Conservation (phyloP, 2,329 filamentous ascomycete species). For the Fusarium verticillioides region DNA sequence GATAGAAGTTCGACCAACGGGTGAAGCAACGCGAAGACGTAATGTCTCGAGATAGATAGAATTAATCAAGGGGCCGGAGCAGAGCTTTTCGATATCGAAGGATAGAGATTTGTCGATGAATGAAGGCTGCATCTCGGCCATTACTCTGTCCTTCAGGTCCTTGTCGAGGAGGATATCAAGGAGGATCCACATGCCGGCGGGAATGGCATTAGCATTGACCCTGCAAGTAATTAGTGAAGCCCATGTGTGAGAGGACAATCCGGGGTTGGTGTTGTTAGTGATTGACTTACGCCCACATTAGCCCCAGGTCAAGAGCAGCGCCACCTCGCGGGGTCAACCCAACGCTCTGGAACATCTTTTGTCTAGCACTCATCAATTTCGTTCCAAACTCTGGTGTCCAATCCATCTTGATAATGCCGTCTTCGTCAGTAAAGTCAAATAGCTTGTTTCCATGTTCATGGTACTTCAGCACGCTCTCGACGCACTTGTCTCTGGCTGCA, state of each 20-base stretch:
- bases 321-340: conserved; percentile 22
- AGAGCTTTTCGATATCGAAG: conserved; percentile 36
- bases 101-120: conserved; percentile 12
- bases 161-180: conserved; percentile 25
- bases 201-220: conserved; percentile 37
- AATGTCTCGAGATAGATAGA: conserved; percentile 52
- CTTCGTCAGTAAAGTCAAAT: conserved; percentile 11
- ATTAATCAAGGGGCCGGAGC: conserved; percentile 45
- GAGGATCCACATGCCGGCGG: conserved; percentile 38
- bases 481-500: conserved; percentile 20
- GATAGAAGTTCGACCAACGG: conserved; percentile 35
- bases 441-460: conserved; percentile 15
- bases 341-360: conserved; percentile 23
- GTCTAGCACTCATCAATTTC: conserved; percentile 43
- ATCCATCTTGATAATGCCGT: conserved; percentile 7
- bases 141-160: conserved; percentile 9
- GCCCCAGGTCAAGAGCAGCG: conserved; percentile 38
- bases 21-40: conserved; percentile 41
- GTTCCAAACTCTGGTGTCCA: conserved; percentile 41
- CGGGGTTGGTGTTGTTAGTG: too few species aligned
- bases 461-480: conserved; percentile 18
- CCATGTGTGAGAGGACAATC: too few species aligned
- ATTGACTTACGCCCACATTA: conserved; percentile 36
- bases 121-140: conserved; percentile 26
- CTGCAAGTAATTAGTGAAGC: neutral